These are phyloP conservation scores for Hypoxylon sp. DNA, from an alignment of 2,329 filamentous ascomycete genomes.

Conservation along the genomic window DNA sequence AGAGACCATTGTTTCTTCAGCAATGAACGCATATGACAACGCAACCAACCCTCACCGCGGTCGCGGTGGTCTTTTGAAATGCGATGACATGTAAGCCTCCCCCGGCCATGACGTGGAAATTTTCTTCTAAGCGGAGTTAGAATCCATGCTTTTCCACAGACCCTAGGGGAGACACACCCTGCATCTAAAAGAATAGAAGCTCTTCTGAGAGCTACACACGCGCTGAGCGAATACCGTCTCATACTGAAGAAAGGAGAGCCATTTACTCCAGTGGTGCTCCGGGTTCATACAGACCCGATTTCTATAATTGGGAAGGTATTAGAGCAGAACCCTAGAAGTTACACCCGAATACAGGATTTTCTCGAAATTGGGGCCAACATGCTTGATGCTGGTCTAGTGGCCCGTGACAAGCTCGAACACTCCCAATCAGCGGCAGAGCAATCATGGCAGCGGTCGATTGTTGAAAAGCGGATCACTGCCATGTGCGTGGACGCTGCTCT, in stretches of 20 bases:
- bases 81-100: slow-evolving; percentile 76
- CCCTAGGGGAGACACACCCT: slow-evolving; percentile 67
- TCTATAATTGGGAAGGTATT: slow-evolving; percentile 80
- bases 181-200: slow-evolving; percentile 71
- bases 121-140: slow-evolving; percentile 57
- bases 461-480: slow-evolving; percentile 78
- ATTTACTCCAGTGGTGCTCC: slow-evolving; percentile 82
- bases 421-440: slow-evolving; percentile 48
- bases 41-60: slow-evolving; percentile 85
- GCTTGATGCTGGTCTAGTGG: slow-evolving; percentile 70
- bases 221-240: slow-evolving; percentile 81
- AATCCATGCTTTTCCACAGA: slow-evolving; percentile 73
- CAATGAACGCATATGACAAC: slow-evolving; percentile 82
- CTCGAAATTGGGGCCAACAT: slow-evolving; percentile 78
- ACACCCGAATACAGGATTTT: slow-evolving; percentile 81
- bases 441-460: slow-evolving; percentile 56
- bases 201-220: slow-evolving; percentile 80
- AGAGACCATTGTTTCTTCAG: slow-evolving; percentile 72
- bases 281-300: slow-evolving; percentile 82
- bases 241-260: slow-evolving; percentile 85
- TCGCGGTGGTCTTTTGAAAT: slow-evolving; percentile 82
- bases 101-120: slow-evolving; percentile 16
- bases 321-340: slow-evolving; percentile 81
- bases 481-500: slow-evolving; percentile 87
- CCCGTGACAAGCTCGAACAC: slow-evolving; percentile 50